Evolutionary conservation across 2,329 filamentous ascomycete genomes (phyloP).

Genomic region (Ceratocystis destructans): DNA sequence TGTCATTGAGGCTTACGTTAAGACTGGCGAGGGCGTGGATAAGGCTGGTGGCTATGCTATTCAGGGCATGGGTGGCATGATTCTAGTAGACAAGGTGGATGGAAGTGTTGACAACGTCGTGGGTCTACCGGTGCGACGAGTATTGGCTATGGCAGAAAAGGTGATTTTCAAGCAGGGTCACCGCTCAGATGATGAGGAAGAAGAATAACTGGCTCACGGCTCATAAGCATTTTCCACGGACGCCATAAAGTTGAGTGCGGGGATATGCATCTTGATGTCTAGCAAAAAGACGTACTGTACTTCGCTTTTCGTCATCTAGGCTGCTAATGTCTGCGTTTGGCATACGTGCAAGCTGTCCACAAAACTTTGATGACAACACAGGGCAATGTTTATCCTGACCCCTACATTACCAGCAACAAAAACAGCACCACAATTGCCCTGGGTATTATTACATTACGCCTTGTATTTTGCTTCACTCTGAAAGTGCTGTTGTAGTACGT

Average conservation of each 20-base stretch:
- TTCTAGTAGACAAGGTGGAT: slow-evolving; percentile 79
- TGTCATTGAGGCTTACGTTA: slow-evolving; percentile 63
- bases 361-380: background rate
- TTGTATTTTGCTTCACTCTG: too few species aligned
- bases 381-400: background rate
- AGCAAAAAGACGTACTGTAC: background rate
- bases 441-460: too few species aligned
- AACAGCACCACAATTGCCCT: too few species aligned
- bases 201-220: background rate
- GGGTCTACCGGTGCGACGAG: slow-evolving; percentile 68
- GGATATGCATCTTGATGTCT: too few species aligned
- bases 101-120: slow-evolving; percentile 90
- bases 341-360: background rate
- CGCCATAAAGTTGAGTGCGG: background rate
- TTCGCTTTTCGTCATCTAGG: too few species aligned
- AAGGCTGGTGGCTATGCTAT: slow-evolving; percentile 95
- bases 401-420: too few species aligned
- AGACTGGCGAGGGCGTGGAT: slow-evolving; percentile 80
- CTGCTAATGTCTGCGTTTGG: background rate
- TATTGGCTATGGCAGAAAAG: slow-evolving; percentile 71
- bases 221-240: background rate
- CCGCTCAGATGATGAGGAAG: slow-evolving; percentile 34
- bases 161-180: slow-evolving; percentile 64
- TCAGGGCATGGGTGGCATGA: slow-evolving; percentile 73
- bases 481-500: too few species aligned